Percentiles rank a stretch among this genome's conserved stretches.
phyloP scores from a whole-genome alignment of 1,284 basidiomycete species.

The Rhodofomes roseus region DNA sequence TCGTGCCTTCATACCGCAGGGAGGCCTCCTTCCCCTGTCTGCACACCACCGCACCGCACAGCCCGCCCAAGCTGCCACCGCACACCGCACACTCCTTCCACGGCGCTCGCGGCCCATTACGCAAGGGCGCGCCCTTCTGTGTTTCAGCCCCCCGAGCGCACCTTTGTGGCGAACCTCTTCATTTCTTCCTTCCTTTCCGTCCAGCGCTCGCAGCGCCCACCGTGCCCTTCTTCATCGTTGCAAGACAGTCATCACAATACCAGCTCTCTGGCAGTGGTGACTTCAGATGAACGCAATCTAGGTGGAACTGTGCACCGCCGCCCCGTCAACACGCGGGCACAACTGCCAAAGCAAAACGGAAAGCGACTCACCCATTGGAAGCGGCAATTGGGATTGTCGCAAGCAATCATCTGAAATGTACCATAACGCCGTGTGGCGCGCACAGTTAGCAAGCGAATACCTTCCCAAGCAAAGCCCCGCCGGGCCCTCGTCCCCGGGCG shows the following conservation, averaged over 20 bases:
- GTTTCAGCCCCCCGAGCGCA: conserved; percentile 8
- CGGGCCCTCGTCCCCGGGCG: conserved; percentile 1
- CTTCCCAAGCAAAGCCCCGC: not conserved
- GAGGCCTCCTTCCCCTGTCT: not conserved
- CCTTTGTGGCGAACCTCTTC: conserved; percentile 4
- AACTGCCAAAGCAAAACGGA: not conserved
- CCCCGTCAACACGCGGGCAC: not conserved
- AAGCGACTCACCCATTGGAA: conserved; percentile 62
- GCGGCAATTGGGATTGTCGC: conserved; percentile 63
- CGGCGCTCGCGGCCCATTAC: not conserved
- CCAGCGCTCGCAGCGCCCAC: conserved; percentile 16
- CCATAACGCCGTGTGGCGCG: not conserved
- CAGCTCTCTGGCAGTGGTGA: conserved; percentile 57
- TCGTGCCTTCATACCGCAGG: conserved; percentile 1
- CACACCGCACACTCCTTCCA: not conserved
- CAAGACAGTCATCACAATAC: conserved; percentile 54
- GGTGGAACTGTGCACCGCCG: conserved; percentile 50
- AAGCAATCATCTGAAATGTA: conserved; percentile 58
- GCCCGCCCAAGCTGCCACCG: not conserved
- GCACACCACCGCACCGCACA: not conserved
- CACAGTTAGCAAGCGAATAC: not conserved
- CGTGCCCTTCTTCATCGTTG: conserved; percentile 24
- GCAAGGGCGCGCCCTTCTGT: not conserved
- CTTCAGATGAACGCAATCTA: conserved; percentile 57
- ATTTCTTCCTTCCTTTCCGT: conserved; percentile 31